Conservation (phyloP, 331 rosid genomes). For the Stylosanthes scabra region DNA sequence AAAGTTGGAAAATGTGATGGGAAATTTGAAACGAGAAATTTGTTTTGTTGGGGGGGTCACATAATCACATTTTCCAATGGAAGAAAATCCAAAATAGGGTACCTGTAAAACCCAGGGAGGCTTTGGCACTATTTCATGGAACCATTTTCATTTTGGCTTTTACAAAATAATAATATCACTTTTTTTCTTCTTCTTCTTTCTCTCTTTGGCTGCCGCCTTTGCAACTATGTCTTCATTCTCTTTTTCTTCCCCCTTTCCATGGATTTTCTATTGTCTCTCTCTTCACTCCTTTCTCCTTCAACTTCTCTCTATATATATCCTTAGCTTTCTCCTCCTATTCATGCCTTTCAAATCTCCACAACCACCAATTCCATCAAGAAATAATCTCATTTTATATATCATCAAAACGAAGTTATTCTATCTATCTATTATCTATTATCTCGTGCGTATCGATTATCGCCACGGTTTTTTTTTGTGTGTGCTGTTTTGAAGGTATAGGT, state of each 20-base stretch:
- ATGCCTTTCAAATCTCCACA: no score
- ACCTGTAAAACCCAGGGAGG: constrained; percentile 58
- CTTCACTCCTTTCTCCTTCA: constrained; percentile 37
- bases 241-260: constrained; percentile 14
- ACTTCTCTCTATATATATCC: constrained; percentile 24
- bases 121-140: constrained; percentile 47
- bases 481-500: constrained; percentile 27
- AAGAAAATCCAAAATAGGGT: constrained; percentile 45
- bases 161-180: no score
- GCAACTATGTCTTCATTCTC: neutral
- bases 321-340: neutral
- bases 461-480: neutral
- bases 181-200: neutral
- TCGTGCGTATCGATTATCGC: no score
- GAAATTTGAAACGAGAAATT: neutral
- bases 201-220: constrained; percentile 47
- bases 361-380: no score
- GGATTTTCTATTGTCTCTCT: constrained; percentile 41
- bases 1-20: constrained; percentile 7
- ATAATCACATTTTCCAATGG: constrained; percentile 43
- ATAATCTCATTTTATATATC: no score
- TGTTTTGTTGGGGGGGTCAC: constrained; percentile 17
- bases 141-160: constrained; percentile 3
- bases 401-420: no score
- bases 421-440: no score